Conservation (phyloP, 345 rosid genomes). For the Lumnitzera racemosa region DNA sequence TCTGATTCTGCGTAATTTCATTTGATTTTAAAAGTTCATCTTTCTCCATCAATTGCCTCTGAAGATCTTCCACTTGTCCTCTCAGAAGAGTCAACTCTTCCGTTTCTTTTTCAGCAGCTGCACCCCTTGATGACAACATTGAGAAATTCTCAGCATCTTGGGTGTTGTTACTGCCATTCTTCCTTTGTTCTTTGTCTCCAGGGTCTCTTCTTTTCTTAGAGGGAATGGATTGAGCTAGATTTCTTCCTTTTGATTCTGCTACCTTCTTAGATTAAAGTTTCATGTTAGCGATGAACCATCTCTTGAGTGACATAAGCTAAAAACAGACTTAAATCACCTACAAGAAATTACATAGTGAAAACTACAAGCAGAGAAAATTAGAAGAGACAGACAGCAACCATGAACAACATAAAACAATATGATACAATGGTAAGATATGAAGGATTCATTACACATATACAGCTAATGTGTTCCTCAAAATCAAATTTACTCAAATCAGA, state of each 20-base stretch:
- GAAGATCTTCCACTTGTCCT: slow-evolving; percentile 72
- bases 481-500: no score
- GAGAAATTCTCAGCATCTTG: slow-evolving; percentile 45
- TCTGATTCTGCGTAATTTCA: slow-evolving; percentile 47
- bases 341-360: no score
- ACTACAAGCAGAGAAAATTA: no score
- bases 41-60: slow-evolving; percentile 58
- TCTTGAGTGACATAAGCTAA: no score
- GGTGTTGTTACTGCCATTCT: slow-evolving; percentile 22
- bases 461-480: no score
- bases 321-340: no score
- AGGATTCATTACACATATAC: no score
- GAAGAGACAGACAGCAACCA: no score
- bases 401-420: no score
- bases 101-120: slow-evolving; percentile 41
- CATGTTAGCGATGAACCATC: no score
- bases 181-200: slow-evolving; percentile 39
- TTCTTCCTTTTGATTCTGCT: slow-evolving; percentile 57
- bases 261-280: slow-evolving; percentile 14
- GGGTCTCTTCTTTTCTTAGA: slow-evolving; percentile 58
- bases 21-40: slow-evolving; percentile 76
- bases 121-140: slow-evolving; percentile 35
- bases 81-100: slow-evolving; percentile 58
- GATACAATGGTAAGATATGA: no score
- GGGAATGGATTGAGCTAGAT: slow-evolving; percentile 45